phyloP scores from a whole-genome alignment of 306 rosid genomes.

The Gleditsia sinensis region DNA sequence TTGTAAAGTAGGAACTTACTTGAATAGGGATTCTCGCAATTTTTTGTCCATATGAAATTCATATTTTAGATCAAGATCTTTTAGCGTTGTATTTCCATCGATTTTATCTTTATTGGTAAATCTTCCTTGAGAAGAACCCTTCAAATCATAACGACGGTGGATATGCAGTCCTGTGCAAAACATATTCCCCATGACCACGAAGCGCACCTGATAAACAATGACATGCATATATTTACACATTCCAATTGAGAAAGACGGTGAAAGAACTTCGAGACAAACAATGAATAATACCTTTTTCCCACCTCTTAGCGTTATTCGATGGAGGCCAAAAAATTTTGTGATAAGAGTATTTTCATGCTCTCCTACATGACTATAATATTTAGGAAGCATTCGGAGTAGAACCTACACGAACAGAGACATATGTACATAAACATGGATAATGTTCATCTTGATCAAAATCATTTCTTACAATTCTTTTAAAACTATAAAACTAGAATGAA shows the following conservation, averaged over 20 bases:
- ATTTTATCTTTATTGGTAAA: conserved; percentile 59
- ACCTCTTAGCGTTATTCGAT: conserved; percentile 73
- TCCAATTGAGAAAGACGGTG: conserved; percentile 20
- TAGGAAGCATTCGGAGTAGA: conserved; percentile 90
- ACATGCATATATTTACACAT: conserved; percentile 22
- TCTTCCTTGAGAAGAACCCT: conserved; percentile 94
- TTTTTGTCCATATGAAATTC: conserved; percentile 93
- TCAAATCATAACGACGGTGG: conserved; percentile 91
- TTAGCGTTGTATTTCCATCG: conserved; percentile 67
- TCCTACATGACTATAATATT: conserved; percentile 75
- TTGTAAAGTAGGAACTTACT: conserved; percentile 56
- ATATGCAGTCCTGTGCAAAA: conserved; percentile 85
- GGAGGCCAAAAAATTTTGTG: conserved; percentile 91
- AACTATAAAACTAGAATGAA: not conserved
- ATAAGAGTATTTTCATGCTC: conserved; percentile 87
- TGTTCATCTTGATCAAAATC: not conserved
- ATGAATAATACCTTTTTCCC: conserved; percentile 76
- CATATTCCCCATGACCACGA: conserved; percentile 99
- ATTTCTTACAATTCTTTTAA: not conserved
- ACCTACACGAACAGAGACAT: conserved; percentile 50
- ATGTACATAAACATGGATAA: conserved; percentile 5
- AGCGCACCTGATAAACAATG: conserved; percentile 72
- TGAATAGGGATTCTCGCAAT: conserved; percentile 73
- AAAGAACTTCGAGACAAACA: conserved; percentile 32
- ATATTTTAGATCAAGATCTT: conserved; percentile 83